Evolutionary conservation across 257 asterid genomes (phyloP).

Genomic region (Orobanche coerulescens): DNA sequence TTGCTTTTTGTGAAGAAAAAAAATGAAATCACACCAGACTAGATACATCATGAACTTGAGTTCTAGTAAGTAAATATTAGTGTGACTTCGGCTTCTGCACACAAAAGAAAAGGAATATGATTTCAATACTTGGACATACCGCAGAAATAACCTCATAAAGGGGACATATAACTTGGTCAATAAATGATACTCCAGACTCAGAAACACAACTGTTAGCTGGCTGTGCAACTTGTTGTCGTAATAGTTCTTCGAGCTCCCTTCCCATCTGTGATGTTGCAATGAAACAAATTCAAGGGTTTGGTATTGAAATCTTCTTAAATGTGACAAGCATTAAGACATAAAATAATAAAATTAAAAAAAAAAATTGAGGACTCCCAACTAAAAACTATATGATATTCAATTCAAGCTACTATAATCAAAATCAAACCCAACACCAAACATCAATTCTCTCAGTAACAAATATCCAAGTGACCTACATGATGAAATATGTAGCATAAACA

Average conservation of each 20-base stretch:
- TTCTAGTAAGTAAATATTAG: conserved; percentile 2
- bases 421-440: conserved; percentile 16
- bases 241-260: conserved; percentile 71
- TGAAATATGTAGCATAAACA: conserved; percentile 99
- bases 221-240: conserved; percentile 60
- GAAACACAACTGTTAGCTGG: conserved; percentile 84
- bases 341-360: neutral
- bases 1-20: neutral
- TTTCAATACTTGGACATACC: conserved; percentile 45
- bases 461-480: conserved; percentile 53
- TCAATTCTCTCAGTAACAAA: neutral
- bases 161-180: conserved; percentile 77
- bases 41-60: conserved; percentile 1
- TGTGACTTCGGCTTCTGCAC: neutral
- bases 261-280: conserved; percentile 59
- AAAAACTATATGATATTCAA: neutral
- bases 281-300: neutral
- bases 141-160: conserved; percentile 78
- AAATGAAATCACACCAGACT: conserved; percentile 1
- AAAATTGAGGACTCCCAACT: neutral
- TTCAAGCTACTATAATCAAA: conserved; percentile 1
- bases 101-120: conserved; percentile 10
- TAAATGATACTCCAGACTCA: conserved; percentile 73
- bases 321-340: neutral
- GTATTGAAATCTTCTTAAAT: conserved; percentile 3